A percentile compares a stretch with the other conserved stretches of the same genome.
These are phyloP conservation scores for Chlamydomonas incerta DNA, from an alignment of 139 green algal genomes.

Conservation along the genomic window DNA sequence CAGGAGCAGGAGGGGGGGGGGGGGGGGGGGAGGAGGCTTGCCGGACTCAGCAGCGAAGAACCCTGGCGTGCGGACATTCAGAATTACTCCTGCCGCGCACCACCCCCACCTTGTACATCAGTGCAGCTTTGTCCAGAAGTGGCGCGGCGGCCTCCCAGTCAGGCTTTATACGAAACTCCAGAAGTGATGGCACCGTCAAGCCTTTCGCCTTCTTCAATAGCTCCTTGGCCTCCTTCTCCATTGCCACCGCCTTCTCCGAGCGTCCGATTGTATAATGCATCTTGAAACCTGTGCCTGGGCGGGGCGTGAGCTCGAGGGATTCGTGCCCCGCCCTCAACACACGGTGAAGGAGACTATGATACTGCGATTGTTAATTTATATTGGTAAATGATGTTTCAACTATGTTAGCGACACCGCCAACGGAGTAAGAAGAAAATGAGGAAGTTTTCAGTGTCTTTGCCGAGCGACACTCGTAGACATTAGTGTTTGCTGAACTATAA, in stretches of 20 bases:
- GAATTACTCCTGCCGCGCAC: neutral
- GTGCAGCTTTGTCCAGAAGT: slow-evolving; percentile 76
- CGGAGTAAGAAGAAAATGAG: no score
- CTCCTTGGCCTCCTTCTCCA: slow-evolving; percentile 63
- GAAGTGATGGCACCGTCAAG: slow-evolving; percentile 64
- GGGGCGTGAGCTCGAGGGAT: no score
- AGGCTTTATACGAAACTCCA: slow-evolving; percentile 75
- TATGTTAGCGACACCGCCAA: no score
- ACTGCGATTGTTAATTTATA: no score
- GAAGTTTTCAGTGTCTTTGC: no score
- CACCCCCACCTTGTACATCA: slow-evolving; percentile 72
- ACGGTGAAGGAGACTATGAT: no score
- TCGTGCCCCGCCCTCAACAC: no score
- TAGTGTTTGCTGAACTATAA: no score
- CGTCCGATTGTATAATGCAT: neutral
- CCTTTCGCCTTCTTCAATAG: slow-evolving; percentile 77
- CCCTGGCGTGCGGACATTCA: neutral
- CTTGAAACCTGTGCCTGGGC: no score
- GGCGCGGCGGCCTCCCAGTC: slow-evolving; percentile 82
- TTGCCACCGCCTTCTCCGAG: neutral
- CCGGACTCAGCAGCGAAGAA: no score
- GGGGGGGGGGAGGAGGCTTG: neutral
- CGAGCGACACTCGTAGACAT: no score
- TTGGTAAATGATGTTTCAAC: no score
- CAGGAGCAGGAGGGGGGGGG: neutral